Percentiles rank a stretch among this genome's conserved stretches.
phyloP scores from a whole-genome alignment of 805 yeast species.

The Maudiozyma barnettii region DNA sequence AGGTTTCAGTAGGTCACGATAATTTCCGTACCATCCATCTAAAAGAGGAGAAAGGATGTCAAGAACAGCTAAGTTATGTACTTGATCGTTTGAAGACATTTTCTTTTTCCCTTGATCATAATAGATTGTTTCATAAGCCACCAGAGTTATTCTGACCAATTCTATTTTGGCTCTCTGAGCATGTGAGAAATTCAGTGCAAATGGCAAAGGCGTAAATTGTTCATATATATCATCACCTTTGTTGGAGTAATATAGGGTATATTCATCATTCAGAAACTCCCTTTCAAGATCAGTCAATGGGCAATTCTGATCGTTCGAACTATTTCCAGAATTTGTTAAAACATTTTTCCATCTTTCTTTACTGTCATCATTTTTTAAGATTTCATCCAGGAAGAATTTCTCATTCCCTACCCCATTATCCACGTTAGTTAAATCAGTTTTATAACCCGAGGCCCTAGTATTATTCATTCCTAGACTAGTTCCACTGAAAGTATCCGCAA shows the following conservation, averaged over 20 bases:
- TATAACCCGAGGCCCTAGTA: not conserved
- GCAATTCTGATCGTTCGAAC: conserved; percentile 4
- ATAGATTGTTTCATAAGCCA: conserved; percentile 79
- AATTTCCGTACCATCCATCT: conserved; percentile 67
- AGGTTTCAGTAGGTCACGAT: conserved; percentile 44
- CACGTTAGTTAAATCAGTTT: conserved; percentile 25
- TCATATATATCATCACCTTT: conserved; percentile 5
- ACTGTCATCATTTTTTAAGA: conserved; percentile 16
- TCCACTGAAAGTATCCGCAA: conserved; percentile 63
- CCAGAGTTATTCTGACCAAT: conserved; percentile 62
- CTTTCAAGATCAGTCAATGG: conserved; percentile 18
- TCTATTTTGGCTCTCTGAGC: conserved; percentile 73
- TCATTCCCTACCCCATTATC: conserved; percentile 21
- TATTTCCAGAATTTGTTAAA: conserved; percentile 8
- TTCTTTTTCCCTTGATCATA: conserved; percentile 44
- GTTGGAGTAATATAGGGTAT: conserved; percentile 19
- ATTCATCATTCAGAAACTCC: conserved; percentile 29
- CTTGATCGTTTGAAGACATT: conserved; percentile 37
- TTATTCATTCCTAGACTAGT: conserved; percentile 32
- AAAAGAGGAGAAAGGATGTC: conserved; percentile 67
- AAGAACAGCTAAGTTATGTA: conserved; percentile 62
- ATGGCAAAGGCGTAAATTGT: conserved; percentile 8
- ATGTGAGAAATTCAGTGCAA: conserved; percentile 43
- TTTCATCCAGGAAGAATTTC: conserved; percentile 23
- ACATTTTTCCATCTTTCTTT: conserved; percentile 20